Evolutionary conservation across 2,329 filamentous ascomycete genomes (phyloP).

Genomic region (Fusarium armeniacum): DNA sequence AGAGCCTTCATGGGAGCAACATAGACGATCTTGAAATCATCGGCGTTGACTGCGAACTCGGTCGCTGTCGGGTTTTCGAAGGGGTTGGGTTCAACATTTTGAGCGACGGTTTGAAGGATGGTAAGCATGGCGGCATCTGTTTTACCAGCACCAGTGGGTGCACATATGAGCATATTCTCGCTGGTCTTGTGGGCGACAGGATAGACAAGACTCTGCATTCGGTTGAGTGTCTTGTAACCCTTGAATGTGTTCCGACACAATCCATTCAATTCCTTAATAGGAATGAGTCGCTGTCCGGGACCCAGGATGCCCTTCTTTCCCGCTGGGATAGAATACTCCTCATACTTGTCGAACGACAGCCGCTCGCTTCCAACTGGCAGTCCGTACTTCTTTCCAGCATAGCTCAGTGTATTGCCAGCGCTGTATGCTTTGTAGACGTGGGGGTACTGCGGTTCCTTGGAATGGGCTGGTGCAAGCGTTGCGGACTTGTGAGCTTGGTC

Average conservation of each 20-base stretch:
- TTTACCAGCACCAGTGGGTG: constrained; percentile 97
- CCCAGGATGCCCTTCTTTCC: constrained; percentile 81
- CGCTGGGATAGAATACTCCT: constrained; percentile 90
- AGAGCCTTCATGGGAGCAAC: constrained; percentile 99
- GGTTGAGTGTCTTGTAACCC: constrained; percentile 92
- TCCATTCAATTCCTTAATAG: constrained; percentile 87
- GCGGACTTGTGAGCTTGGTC: constrained; percentile 89
- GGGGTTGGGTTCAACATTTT: constrained; percentile 86
- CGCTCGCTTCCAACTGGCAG: constrained; percentile 82
- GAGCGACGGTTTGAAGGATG: constrained; percentile 89
- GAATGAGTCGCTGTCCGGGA: constrained; percentile 79
- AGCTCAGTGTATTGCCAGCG: constrained; percentile 87
- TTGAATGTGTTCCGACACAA: constrained; percentile 93
- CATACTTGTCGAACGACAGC: constrained; percentile 81
- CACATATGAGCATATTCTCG: constrained; percentile 99
- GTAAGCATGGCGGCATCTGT: constrained; percentile 98
- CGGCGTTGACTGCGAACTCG: constrained; percentile 84
- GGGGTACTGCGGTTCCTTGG: constrained; percentile 84
- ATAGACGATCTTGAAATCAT: constrained; percentile 98
- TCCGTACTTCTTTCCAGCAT: constrained; percentile 84
- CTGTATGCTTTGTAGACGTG: constrained; percentile 90
- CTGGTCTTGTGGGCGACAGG: constrained; percentile 95
- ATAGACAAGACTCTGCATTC: constrained; percentile 98
- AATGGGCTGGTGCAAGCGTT: constrained; percentile 76
- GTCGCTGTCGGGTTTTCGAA: constrained; percentile 78